Evolutionary conservation across 225 moss, liverwort and hornwort genomes (phyloP).

Genomic region (Takakia lepidozioides): DNA sequence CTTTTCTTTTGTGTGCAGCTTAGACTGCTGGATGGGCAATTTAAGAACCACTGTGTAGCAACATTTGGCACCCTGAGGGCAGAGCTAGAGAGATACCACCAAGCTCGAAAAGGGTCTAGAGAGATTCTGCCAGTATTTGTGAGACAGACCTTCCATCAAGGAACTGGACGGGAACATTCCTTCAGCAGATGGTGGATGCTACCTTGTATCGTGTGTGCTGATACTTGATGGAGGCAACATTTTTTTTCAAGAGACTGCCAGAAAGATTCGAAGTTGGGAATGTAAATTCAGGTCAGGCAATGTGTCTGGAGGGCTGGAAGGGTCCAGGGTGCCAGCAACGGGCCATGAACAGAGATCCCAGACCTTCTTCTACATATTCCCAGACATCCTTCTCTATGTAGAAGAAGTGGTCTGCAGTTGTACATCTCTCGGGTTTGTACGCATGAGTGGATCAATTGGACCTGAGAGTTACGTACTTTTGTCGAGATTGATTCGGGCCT

Average conservation of each 20-base stretch:
- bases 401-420: constrained; percentile 52
- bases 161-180: constrained; percentile 17
- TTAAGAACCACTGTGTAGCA: constrained; percentile 25
- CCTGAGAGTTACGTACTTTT: too few relatives aligned
- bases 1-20: constrained; percentile 45
- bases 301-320: too few relatives aligned
- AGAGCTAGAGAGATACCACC: constrained; percentile 11
- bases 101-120: not conserved
- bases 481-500: too few relatives aligned
- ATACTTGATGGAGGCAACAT: constrained; percentile 12
- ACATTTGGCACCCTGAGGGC: constrained; percentile 18
- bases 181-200: constrained; percentile 8
- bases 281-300: too few relatives aligned
- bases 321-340: too few relatives aligned
- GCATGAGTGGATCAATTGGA: constrained; percentile 37
- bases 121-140: constrained; percentile 21
- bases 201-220: constrained; percentile 11
- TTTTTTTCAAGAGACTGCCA: constrained; percentile 13
- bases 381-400: constrained; percentile 22
- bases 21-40: too few relatives aligned
- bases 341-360: too few relatives aligned
- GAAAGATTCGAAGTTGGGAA: too few relatives aligned
- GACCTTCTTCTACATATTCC: constrained; percentile 23
- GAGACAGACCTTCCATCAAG: constrained; percentile 22
- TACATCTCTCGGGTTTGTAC: constrained; percentile 39